These are phyloP conservation scores for Yamadazyma sp. DNA, from an alignment of 805 yeast species.

Conservation along the genomic window DNA sequence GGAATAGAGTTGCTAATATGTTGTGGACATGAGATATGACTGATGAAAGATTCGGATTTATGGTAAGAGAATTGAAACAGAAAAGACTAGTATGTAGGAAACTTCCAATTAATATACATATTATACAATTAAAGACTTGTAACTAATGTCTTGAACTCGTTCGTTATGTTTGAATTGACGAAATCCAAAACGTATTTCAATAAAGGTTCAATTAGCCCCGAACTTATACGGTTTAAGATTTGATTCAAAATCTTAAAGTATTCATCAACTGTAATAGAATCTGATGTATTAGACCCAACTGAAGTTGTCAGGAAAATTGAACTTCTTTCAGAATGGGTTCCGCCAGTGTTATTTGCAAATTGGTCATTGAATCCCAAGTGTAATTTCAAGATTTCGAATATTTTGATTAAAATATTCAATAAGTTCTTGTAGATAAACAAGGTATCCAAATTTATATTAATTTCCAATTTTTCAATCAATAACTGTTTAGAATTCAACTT, in stretches of 20 bases:
- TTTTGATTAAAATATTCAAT: slow-evolving; percentile 25
- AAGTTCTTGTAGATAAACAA: slow-evolving; percentile 36
- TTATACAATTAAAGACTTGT: slow-evolving; percentile 9
- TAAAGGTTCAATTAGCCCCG: slow-evolving; percentile 41
- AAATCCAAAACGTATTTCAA: slow-evolving; percentile 26
- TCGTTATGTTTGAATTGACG: slow-evolving; percentile 27
- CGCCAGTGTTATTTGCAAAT: not conserved
- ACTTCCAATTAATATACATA: not conserved
- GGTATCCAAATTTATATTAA: slow-evolving; percentile 38
- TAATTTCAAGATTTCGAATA: slow-evolving; percentile 24
- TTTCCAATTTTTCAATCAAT: slow-evolving; percentile 42
- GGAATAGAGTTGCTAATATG: slow-evolving; percentile 29
- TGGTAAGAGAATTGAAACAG: too few species aligned
- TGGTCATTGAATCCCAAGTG: slow-evolving; percentile 17
- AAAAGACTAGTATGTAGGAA: too few species aligned
- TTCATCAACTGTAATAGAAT: slow-evolving; percentile 28
- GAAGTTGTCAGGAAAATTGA: slow-evolving; percentile 37
- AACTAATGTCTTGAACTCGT: slow-evolving; percentile 29
- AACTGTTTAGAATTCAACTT: slow-evolving; percentile 38
- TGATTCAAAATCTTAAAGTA: slow-evolving; percentile 26
- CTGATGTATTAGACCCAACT: slow-evolving; percentile 19
- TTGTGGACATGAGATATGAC: slow-evolving; percentile 2
- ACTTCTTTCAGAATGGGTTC: slow-evolving; percentile 19
- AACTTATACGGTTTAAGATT: slow-evolving; percentile 24
- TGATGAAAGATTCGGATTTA: too few species aligned